Evolutionary conservation across 805 yeast species (phyloP).

Genomic region (Yarrowia keelungensis): DNA sequence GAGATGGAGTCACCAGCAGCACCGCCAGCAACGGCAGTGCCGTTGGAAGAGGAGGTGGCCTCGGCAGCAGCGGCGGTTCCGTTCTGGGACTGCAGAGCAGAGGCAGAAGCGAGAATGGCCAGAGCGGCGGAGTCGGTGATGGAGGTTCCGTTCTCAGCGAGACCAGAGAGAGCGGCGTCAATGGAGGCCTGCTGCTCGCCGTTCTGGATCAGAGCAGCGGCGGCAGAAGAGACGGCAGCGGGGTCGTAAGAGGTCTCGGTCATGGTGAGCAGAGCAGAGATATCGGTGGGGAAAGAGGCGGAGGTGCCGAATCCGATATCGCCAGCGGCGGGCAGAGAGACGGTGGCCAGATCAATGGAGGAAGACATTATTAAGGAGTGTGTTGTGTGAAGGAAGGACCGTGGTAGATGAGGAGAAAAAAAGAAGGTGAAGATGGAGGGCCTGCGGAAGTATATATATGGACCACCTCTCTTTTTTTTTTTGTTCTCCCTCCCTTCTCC

Average conservation of each 20-base stretch:
- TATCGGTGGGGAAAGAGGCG: conserved; percentile 28
- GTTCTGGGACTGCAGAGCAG: conserved; percentile 24
- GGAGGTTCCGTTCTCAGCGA: conserved; percentile 31
- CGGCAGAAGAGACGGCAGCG: conserved; percentile 30
- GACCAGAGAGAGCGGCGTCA: conserved; percentile 4
- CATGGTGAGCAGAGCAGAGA: conserved; percentile 28
- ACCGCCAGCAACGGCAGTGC: conserved; percentile 1
- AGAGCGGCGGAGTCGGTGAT: conserved; percentile 29
- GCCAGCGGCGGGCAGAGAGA: conserved; percentile 33
- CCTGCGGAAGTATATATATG: conserved; percentile 12
- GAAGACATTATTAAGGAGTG: conserved; percentile 30
- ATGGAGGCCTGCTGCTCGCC: conserved; percentile 31
- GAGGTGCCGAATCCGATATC: conserved; percentile 32
- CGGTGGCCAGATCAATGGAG: conserved; percentile 9
- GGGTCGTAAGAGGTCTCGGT: conserved; percentile 26
- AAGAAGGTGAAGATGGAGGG: not conserved
- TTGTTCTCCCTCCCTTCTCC: not conserved
- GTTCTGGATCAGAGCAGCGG: conserved; percentile 20
- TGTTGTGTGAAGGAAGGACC: conserved; percentile 2
- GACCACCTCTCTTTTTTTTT: not conserved
- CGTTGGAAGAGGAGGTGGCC: conserved; percentile 17
- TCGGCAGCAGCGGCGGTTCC: conserved; percentile 12
- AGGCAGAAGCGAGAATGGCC: conserved; percentile 20
- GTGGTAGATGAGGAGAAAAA: conserved; percentile 1
- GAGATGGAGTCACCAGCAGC: conserved; percentile 24